Conservation (phyloP, 495 filamentous ascomycete species). For the Wilcoxina mikolae region DNA sequence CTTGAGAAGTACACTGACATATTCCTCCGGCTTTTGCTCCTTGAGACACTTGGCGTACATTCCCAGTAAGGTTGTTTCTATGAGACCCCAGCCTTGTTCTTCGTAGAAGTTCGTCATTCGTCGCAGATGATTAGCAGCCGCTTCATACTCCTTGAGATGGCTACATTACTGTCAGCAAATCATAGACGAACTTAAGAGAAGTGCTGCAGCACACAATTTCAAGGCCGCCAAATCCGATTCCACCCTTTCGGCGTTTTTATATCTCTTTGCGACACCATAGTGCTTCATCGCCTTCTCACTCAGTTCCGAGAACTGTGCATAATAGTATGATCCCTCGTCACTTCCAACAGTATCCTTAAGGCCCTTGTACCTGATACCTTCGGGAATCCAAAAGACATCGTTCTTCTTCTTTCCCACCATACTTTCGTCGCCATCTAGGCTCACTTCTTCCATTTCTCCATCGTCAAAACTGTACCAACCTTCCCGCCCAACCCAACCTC, state of each 20-base stretch:
- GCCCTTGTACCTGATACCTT: constrained; percentile 21
- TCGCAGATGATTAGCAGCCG: constrained; percentile 66
- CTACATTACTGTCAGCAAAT: constrained; percentile 21
- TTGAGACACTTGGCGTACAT: constrained; percentile 78
- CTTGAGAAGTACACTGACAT: constrained; percentile 56
- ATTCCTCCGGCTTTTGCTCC: constrained; percentile 60
- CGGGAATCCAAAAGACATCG: constrained; percentile 23
- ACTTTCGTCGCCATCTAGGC: constrained; percentile 31
- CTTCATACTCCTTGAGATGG: constrained; percentile 52
- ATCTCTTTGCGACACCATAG: constrained; percentile 10
- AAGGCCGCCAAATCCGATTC: constrained; percentile 77
- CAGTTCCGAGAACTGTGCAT: neutral
- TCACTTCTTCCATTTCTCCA: constrained; percentile 42
- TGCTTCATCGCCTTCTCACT: constrained; percentile 16
- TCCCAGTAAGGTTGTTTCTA: constrained; percentile 69
- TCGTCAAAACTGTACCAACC: constrained; percentile 52
- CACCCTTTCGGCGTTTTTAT: constrained; percentile 45
- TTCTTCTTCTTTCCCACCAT: constrained; percentile 11
- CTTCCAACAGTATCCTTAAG: constrained; percentile 10
- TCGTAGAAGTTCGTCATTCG: constrained; percentile 71
- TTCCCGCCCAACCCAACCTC: constrained; percentile 51
- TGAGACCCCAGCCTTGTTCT: constrained; percentile 58
- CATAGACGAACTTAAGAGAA: neutral
- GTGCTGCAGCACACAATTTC: constrained; percentile 43
- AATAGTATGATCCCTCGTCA: constrained; percentile 8